Base-by-base conservation (phyloP, 441 rosid genomes). In the California macrophylla region DNA sequence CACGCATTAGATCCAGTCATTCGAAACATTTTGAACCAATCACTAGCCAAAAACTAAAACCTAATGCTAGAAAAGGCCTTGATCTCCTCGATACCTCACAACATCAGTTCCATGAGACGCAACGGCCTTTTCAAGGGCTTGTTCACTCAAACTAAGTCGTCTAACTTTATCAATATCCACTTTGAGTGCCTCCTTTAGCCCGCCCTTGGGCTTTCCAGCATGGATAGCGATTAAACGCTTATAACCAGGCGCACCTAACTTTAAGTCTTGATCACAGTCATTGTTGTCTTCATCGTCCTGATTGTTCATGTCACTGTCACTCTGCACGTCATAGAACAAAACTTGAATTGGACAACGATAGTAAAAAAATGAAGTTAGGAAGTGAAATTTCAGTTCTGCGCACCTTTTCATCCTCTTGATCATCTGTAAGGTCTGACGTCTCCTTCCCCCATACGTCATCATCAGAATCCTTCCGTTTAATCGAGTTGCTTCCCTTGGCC, bases 61-160 rank as follows among this genome's bases (percentile, higher is more conserved):
- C 6, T 47, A 47, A 13, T 16, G 16, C 1, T 13, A 13, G 16
- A 47, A 13, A 47, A 18, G 21, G n/a, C n/a, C n/a, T n/a, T 47
- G 12, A 5, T 47, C 21, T 36, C 40, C 40, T 12, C 40, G 9
- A 54, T 81, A 92, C 98, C 87, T 86, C 74, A 90, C 79, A 70
- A 89, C 73, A 30, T 82, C 78, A 0, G 82, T 30, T 77, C 83
- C 92, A 65, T 80, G 79, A n/a, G 82, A 80, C 71, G 63, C 79
- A 13, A 80, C 32, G 18, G 84, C 82, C 69, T 77, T 83, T 78
- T 93, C 97, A 4, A 93, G 91, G 79, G 85, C 84, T 52, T 83
- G 92, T 74, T 93, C 97, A 10, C 90, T 87, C 83, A 93, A 76
- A 77, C 98, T 90, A 62, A 93, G 77, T 61, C 97, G 85, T 82